Conservation (phyloP, 306 rosid species). For the Canavalia ensiformis region DNA sequence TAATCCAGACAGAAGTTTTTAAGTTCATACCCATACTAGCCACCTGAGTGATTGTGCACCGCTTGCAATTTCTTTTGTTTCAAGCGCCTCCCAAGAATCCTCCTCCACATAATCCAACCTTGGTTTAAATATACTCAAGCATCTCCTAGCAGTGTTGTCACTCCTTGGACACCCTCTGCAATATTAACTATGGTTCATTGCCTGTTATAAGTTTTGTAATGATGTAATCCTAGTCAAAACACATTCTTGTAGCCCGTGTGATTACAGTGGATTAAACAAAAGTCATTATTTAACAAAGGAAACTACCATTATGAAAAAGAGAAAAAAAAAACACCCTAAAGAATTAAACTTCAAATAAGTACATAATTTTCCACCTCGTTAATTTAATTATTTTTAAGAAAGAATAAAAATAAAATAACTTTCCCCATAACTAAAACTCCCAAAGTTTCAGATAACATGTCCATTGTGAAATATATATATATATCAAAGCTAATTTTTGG, state of each 20-base stretch:
- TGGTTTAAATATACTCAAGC: constrained; percentile 85
- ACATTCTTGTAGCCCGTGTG: constrained; percentile 37
- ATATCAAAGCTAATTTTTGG: constrained; percentile 22
- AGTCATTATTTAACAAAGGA: background rate
- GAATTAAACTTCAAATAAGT: background rate
- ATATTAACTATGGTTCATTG: constrained; percentile 69
- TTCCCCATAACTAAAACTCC: background rate
- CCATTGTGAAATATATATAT: constrained; percentile 5
- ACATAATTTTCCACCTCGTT: background rate
- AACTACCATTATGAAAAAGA: background rate
- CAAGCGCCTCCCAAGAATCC: constrained; percentile 97
- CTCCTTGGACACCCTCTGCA: constrained; percentile 97
- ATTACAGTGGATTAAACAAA: constrained; percentile 11
- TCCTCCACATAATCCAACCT: constrained; percentile 72
- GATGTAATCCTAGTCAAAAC: constrained; percentile 57
- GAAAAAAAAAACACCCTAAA: background rate
- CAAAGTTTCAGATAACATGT: constrained; percentile 7
- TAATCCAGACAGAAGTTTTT: constrained; percentile 19
- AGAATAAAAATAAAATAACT: background rate
- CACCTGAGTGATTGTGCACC: constrained; percentile 83
- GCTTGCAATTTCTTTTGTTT: constrained; percentile 67
- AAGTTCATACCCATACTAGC: constrained; percentile 85
- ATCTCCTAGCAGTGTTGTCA: constrained; percentile 73
- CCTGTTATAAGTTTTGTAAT: constrained; percentile 68
- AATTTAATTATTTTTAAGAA: background rate